Conservation (phyloP, 345 rosid species). For the Murraya paniculata region DNA sequence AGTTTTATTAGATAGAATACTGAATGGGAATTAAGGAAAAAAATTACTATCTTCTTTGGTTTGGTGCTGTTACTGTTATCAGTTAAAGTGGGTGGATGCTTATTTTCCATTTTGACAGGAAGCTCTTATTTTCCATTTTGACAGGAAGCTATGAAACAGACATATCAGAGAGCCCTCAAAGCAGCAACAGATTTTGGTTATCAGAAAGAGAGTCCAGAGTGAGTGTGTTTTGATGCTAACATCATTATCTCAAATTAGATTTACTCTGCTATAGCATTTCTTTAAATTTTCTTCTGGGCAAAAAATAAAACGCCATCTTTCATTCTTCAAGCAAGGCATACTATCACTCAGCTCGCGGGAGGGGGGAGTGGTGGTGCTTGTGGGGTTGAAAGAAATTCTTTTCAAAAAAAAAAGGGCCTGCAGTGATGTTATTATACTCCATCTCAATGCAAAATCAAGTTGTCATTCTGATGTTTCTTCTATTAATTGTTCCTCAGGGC, state of each 20-base stretch:
- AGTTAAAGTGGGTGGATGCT: slow-evolving; percentile 1
- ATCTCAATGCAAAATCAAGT: background rate
- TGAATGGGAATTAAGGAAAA: background rate
- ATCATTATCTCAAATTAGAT: background rate
- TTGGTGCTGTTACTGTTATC: background rate
- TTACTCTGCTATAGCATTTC: background rate
- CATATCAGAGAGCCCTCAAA: slow-evolving; percentile 80
- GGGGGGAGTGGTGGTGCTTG: no score
- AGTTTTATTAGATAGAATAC: background rate
- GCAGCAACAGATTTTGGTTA: slow-evolving; percentile 94
- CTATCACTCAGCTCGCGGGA: no score
- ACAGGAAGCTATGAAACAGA: slow-evolving; percentile 97
- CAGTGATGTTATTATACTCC: background rate
- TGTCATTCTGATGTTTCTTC: background rate
- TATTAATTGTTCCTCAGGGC: slow-evolving; percentile 49
- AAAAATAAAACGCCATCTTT: background rate
- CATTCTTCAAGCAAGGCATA: background rate
- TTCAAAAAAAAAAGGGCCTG: background rate
- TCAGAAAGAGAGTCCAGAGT: slow-evolving; percentile 96
- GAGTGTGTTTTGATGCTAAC: slow-evolving; percentile 33
- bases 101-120: slow-evolving; percentile 49
- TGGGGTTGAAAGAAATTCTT: no score
- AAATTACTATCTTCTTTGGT: background rate
- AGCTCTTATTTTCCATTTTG: slow-evolving; percentile 37
- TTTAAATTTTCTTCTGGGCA: background rate